Evolutionary conservation across 2,329 filamentous ascomycete genomes (phyloP), one percentile per base, ranked within the genome.

Genomic region (Xylariaceae sp.): DNA sequence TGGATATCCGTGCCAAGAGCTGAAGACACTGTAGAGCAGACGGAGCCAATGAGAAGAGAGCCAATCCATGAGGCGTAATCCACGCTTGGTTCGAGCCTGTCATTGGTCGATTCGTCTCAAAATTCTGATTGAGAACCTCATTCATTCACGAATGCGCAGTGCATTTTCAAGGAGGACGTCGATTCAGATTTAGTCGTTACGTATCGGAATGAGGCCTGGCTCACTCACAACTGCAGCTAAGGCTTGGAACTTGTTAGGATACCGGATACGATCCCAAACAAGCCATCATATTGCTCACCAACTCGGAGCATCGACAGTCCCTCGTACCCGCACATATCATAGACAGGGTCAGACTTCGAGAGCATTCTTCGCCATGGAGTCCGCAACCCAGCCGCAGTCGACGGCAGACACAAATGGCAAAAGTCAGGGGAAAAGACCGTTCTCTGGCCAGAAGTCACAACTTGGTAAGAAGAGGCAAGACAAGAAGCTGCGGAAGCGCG

Each of bases 401-500:
- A 2, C 17, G 7, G 45, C 17, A n/a, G 15, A 49, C 15, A 30
- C 6, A 57, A 56, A 11, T 23, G 44, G 42, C 30, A 56, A 45
- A 2, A 8, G 15, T 8, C 50, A 56, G 4, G 63, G 64, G 52
- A 70, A 70, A 58, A 62, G 68, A 17, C 58, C 66, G 0, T 62
- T 61, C 35, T 23, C 55, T 30, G 51, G 64, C 1, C 58, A 64
- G n/a, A 64, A 59, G 15, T 55, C 61, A 18, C 58, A 61, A 8
- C 57, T 10, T n/a, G 57, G 57, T 4, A 59, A 60, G 55, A 67
- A 67, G 58, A 60, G 53, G 44, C 55, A 64, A 37, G 50, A 60
- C 49, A 65, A 65, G 63, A 66, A 62, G 23, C 5, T 51, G 10
- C 54, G 56, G 6, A 85, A 83, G 78, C 79, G 80, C 58, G 81